A percentile compares a stretch with the other conserved stretches of the same genome.
phyloP scores from a whole-genome alignment of 192 early-diverging fungal species.

The Backusella macrospora region DNA sequence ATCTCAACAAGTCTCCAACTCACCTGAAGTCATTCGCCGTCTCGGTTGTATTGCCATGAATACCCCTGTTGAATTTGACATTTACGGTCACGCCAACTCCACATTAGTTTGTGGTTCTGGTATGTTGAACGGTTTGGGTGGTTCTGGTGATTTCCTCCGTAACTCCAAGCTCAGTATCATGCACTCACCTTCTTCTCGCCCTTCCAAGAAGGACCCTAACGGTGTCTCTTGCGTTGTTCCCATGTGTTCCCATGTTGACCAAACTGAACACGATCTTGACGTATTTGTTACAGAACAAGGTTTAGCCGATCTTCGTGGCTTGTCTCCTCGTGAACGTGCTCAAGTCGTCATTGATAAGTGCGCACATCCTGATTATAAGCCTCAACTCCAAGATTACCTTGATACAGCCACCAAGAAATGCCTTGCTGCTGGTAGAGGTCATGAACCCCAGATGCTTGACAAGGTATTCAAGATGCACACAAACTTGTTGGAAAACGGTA shows the following conservation, averaged over 20 bases:
- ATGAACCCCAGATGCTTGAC: constrained; percentile 49
- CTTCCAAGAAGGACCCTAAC: constrained; percentile 41
- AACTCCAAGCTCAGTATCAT: constrained; percentile 47
- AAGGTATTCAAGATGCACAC: constrained; percentile 50
- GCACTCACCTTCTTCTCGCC: constrained; percentile 47
- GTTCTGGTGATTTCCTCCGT: constrained; percentile 44
- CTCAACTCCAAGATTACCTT: constrained; percentile 44
- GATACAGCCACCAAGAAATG: constrained; percentile 42
- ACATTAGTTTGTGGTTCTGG: constrained; percentile 44
- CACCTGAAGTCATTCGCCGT: constrained; percentile 47
- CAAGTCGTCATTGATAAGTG: constrained; percentile 49
- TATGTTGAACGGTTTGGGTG: constrained; percentile 50
- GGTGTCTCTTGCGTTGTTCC: constrained; percentile 47
- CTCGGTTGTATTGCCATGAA: constrained; percentile 51
- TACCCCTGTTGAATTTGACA: constrained; percentile 51
- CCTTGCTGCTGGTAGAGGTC: constrained; percentile 39
- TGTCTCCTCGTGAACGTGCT: constrained; percentile 46
- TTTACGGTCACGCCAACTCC: constrained; percentile 48
- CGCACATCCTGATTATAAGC: constrained; percentile 45
- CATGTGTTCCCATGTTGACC: constrained; percentile 45
- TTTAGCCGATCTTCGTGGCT: constrained; percentile 45
- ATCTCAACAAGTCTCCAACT: constrained; percentile 48
- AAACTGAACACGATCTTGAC: constrained; percentile 49
- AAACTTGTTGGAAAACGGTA: constrained; percentile 44
- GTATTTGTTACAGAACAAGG: constrained; percentile 49